Percentiles rank a stretch among this genome's conserved stretches.
Evolutionary conservation across 2,329 filamentous ascomycete genomes (phyloP).

Genomic region (Phialophora tarda): DNA sequence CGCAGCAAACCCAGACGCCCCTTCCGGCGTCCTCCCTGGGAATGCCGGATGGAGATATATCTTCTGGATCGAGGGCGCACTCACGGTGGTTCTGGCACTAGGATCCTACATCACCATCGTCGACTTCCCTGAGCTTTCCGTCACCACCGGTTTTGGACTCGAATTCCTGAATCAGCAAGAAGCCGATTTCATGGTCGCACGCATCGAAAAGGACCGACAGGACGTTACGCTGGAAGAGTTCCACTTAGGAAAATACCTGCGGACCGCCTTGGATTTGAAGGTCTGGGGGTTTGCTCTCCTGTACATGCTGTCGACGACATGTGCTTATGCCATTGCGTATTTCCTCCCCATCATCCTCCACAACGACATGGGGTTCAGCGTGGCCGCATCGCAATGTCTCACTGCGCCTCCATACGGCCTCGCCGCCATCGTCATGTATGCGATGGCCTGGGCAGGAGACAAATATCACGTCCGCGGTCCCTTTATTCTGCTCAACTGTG

Average conservation of each 20-base stretch:
- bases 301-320: constrained; percentile 65
- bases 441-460: constrained; percentile 68
- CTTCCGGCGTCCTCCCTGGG: constrained; percentile 31
- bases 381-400: constrained; percentile 70
- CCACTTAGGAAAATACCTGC: constrained; percentile 55
- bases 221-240: constrained; percentile 59
- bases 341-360: constrained; percentile 77
- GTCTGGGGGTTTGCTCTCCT: constrained; percentile 62
- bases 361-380: constrained; percentile 67
- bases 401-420: constrained; percentile 69
- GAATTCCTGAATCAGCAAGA: constrained; percentile 43
- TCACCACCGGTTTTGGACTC: constrained; percentile 31
- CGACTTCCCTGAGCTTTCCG: constrained; percentile 48
- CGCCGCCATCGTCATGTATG: constrained; percentile 64
- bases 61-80: constrained; percentile 47
- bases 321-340: constrained; percentile 61
- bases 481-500: not conserved
- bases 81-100: constrained; percentile 50
- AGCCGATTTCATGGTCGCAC: constrained; percentile 46
- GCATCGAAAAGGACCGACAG: constrained; percentile 60
- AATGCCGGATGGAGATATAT: constrained; percentile 51
- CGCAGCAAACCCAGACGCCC: constrained; percentile 36
- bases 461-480: constrained; percentile 55
- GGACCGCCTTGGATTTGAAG: constrained; percentile 56
- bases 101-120: constrained; percentile 52